These are phyloP conservation scores for Capsicum rhomboideum DNA, from an alignment of 257 asterid species.

Conservation along the genomic window DNA sequence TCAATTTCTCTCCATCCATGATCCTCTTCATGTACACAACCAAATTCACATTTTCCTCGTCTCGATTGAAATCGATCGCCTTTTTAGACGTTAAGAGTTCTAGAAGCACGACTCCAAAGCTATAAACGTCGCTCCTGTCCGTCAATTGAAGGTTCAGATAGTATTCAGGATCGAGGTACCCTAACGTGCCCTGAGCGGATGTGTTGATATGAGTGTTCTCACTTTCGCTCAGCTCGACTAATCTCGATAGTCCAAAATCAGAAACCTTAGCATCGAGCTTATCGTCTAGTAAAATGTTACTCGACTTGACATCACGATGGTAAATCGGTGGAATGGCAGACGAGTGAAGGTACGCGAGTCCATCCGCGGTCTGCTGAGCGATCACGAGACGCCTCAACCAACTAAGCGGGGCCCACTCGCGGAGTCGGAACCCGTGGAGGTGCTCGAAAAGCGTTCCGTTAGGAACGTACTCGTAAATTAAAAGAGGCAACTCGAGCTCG, in stretches of 20 bases:
- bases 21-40: constrained; percentile 51
- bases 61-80: constrained; percentile 50
- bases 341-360: constrained; percentile 51
- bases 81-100: constrained; percentile 45
- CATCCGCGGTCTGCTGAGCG: constrained; percentile 36
- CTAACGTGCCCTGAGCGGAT: constrained; percentile 54
- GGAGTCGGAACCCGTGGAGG: constrained; percentile 26
- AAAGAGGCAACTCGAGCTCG: constrained; percentile 47
- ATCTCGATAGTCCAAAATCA: constrained; percentile 50
- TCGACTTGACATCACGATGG: constrained; percentile 53
- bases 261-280: constrained; percentile 51
- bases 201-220: constrained; percentile 46
- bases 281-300: constrained; percentile 41
- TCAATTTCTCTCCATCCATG: constrained; percentile 34
- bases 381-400: constrained; percentile 41
- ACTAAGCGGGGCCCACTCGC: constrained; percentile 14
- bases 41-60: constrained; percentile 47
- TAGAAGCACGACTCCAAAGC: constrained; percentile 54
- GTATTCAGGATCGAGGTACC: constrained; percentile 58
- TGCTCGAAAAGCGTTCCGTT: constrained; percentile 51
- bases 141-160: constrained; percentile 42
- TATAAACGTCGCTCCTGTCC: constrained; percentile 52
- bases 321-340: constrained; percentile 50
- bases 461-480: constrained; percentile 38
- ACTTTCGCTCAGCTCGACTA: constrained; percentile 37